Evolutionary conservation across 2,329 filamentous ascomycete genomes (phyloP).

Genomic region (Fusarium transvaalense): DNA sequence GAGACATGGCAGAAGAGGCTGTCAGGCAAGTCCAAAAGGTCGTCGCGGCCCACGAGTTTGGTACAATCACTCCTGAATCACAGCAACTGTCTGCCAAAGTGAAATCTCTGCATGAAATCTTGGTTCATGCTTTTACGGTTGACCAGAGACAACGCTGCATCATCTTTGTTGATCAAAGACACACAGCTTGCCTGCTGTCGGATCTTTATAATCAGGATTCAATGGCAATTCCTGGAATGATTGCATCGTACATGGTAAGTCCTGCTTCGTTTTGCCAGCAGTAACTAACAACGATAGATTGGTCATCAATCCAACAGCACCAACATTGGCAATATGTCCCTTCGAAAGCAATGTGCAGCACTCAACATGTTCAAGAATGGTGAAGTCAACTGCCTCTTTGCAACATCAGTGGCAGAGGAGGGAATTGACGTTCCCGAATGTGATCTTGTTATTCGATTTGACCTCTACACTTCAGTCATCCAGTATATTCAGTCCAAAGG

Average conservation of each 20-base stretch:
- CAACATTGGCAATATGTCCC: conserved; percentile 73
- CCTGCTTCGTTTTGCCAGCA: rapidly evolving
- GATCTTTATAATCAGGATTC: conserved; percentile 71
- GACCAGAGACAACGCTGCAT: conserved; percentile 73
- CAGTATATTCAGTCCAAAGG: conserved; percentile 95
- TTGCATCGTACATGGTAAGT: conserved; percentile 71
- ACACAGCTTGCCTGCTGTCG: conserved; percentile 79
- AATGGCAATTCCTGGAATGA: conserved; percentile 70
- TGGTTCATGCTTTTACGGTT: conserved; percentile 74
- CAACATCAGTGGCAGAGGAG: conserved; percentile 76
- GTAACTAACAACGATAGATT: conserved; percentile 45
- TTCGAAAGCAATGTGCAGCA: conserved; percentile 79
- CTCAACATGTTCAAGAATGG: conserved; percentile 74
- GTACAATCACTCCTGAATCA: conserved; percentile 47
- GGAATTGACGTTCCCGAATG: conserved; percentile 77
- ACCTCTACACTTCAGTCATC: conserved; percentile 89
- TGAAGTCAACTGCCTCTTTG: conserved; percentile 72
- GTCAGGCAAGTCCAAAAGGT: conserved; percentile 70
- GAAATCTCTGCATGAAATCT: conserved; percentile 67
- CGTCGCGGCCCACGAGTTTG: conserved; percentile 65
- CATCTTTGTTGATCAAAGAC: conserved; percentile 84
- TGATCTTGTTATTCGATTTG: conserved; percentile 79
- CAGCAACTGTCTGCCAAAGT: conserved; percentile 79
- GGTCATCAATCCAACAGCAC: conserved; percentile 50
- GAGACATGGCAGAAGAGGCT: conserved; percentile 64